phyloP scores from a whole-genome alignment of 805 yeast species.

The Tetrapisispora namnaoensis region DNA sequence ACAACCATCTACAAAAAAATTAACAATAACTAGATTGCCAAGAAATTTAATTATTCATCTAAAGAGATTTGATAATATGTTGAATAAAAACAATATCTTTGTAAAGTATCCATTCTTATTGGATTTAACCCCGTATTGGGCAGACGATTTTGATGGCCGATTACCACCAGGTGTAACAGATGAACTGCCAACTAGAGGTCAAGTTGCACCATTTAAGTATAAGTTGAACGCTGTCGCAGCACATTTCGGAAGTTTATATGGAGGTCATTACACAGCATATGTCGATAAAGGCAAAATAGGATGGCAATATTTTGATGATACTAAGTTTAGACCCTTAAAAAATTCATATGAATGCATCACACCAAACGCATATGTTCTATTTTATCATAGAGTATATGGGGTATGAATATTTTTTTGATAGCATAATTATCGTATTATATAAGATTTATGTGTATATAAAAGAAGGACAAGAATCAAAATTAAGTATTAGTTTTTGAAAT shows the following conservation, averaged over 20 bases:
- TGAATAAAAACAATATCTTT: constrained; percentile 48
- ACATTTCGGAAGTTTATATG: constrained; percentile 71
- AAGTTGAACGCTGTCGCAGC: constrained; percentile 72
- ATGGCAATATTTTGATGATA: constrained; percentile 83
- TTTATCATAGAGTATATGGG: constrained; percentile 43
- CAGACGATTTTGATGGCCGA: constrained; percentile 26
- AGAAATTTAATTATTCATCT: constrained; percentile 69
- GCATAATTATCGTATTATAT: not conserved
- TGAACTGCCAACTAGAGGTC: constrained; percentile 59
- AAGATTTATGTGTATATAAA: not conserved
- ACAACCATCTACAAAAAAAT: constrained; percentile 56
- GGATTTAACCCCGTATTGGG: constrained; percentile 67
- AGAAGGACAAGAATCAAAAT: too few species aligned
- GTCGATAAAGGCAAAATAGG: constrained; percentile 55
- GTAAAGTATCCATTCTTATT: constrained; percentile 60
- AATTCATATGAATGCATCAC: constrained; percentile 47
- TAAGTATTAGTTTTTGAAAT: too few species aligned
- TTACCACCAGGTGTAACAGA: constrained; percentile 25
- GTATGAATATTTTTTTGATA: not conserved
- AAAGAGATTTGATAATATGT: constrained; percentile 57
- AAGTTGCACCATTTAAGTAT: constrained; percentile 70
- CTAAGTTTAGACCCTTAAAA: constrained; percentile 48
- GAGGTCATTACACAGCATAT: constrained; percentile 84
- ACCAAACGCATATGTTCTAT: constrained; percentile 72
- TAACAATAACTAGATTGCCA: constrained; percentile 73